These are phyloP conservation scores for Daldinia vernicosa DNA, from an alignment of 495 filamentous ascomycete species.

Conservation along the genomic window DNA sequence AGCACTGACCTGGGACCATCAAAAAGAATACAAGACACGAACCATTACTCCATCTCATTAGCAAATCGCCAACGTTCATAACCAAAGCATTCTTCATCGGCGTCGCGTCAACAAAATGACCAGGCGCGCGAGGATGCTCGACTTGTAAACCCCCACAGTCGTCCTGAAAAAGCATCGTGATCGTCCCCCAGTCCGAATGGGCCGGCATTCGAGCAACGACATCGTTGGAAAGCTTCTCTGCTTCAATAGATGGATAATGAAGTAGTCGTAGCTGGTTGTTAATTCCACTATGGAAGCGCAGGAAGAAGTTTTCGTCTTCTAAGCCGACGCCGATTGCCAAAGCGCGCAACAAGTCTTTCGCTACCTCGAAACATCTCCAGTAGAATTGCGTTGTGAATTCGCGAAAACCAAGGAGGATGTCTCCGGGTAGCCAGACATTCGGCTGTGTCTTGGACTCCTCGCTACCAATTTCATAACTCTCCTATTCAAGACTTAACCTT, in stretches of 20 bases:
- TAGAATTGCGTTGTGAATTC: slow-evolving; percentile 67
- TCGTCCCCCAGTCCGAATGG: slow-evolving; percentile 60
- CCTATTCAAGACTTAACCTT: slow-evolving; percentile 49
- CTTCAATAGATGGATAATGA: slow-evolving; percentile 70
- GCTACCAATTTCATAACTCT: slow-evolving; percentile 74
- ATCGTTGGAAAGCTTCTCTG: slow-evolving; percentile 55
- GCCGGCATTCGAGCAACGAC: slow-evolving; percentile 63
- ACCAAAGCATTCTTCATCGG: slow-evolving; percentile 62
- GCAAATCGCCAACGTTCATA: slow-evolving; percentile 67
- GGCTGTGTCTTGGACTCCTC: slow-evolving; percentile 63
- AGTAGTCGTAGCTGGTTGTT: slow-evolving; percentile 72
- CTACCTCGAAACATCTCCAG: slow-evolving; percentile 59
- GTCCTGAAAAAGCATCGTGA: slow-evolving; percentile 64
- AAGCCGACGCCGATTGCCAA: slow-evolving; percentile 65
- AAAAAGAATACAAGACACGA: slow-evolving; percentile 13
- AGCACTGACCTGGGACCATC: slow-evolving; percentile 7
- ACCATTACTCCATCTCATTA: slow-evolving; percentile 71
- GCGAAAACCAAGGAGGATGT: slow-evolving; percentile 66
- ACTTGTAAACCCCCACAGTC: slow-evolving; percentile 63
- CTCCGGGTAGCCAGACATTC: slow-evolving; percentile 72
- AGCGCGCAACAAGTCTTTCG: slow-evolving; percentile 59
- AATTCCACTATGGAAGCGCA: slow-evolving; percentile 62
- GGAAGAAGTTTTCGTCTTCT: slow-evolving; percentile 60
- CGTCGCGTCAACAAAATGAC: slow-evolving; percentile 61
- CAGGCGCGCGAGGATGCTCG: slow-evolving; percentile 60